Evolutionary conservation across 257 asterid genomes (phyloP), one percentile per base, ranked within the genome.

Genomic region (Cynanchum wilfordii): DNA sequence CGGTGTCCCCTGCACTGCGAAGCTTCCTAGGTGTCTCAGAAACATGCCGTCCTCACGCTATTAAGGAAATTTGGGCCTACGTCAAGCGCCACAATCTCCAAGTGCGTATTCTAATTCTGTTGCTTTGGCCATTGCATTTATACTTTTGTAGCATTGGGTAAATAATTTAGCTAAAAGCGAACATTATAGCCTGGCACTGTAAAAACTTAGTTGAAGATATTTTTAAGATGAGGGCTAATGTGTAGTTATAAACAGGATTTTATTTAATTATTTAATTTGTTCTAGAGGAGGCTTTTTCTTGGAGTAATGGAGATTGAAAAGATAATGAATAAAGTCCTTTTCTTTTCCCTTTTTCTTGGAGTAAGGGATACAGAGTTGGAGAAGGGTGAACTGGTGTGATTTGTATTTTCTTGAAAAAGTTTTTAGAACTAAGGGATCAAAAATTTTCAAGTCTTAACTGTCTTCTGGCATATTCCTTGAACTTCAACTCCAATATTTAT

Each of bases 81-180:
- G 85, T 82, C 79, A 88, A 88, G 79, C 81, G 73, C 70, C 78
- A 86, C 81, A 78, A 88, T 79, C 91, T 88, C 27, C 94, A 86
- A 84, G 94, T 84, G 19, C 44, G 12, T 6, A 0, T 30, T 22
- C n/a, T 52, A 19, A 12, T 30, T 30, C 17, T 60, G 2, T 10
- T 10, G 29, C 20, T 55, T n/a, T 55, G 16, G 2, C 4, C 30
- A 13, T 50, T 22, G 4, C 11, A 3, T n/a, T 1, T 3, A n/a
- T 5, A 55, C 2, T 22, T n/a, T 12, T 22, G n/a, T n/a, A 1
- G 8, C 6, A n/a, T 22, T 55, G 60, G 30, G 25, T 57, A 11
- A 24, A 24, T 57, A 9, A 15, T 22, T 57, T 25, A 8, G 27
- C 1, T 25, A 22, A 33, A 57, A 16, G 9, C 19, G 20, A 15